Base-by-base conservation (phyloP, 805 yeast genomes). In the Yarrowia deformans region DNA sequence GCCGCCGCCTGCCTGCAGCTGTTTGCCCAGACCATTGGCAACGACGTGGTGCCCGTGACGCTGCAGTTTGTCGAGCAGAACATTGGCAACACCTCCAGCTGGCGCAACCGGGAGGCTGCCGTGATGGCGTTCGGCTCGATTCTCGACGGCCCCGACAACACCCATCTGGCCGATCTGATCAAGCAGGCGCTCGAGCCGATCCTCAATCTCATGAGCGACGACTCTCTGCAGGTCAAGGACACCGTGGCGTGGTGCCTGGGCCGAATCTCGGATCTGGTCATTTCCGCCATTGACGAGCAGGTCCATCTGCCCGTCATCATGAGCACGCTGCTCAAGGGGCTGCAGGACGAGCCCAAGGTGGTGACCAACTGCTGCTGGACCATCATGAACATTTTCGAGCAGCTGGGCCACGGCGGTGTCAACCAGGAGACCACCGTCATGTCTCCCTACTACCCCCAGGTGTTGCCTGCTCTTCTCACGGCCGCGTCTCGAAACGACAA, bases 201-300 rank as follows among this genome's bases (percentile, higher is more conserved):
- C 69, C 82, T 93, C 69, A 77, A 78, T 16, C 83, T 94, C 77
- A 91, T 93, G 81, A 82, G 80, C 49, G 98, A 95, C 79, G 85
- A 86, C 37, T 81, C 84, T 43, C 82, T 92, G 72, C 97, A 92
- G 76, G 99, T 95, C 35, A 90, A 91, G 77, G 99, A 95, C 77
- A 93, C 99, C 0, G 97, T 93, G 42, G 96, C 98, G 4, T 95
- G 99, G 99, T 94, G 98, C 81, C 83, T 95, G 71, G 99, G 99
- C 70, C 87, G 97, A 79, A 91, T 95, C 74, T 96, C 98, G 12
- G 98, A 95, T 76, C 81, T 89, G 67, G 91, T 89, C 52, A 85
- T 90, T 71, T 90, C 86, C 67, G 91, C 96, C 5, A 87, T 94
- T 72, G 90, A 90, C 73, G 77, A 85, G 35, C 83, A 85, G 54